A percentile compares a stretch with the other conserved stretches of the same genome.
phyloP scores from a whole-genome alignment of 1,284 basidiomycete genomes.

The Boletus hoseneyae region DNA sequence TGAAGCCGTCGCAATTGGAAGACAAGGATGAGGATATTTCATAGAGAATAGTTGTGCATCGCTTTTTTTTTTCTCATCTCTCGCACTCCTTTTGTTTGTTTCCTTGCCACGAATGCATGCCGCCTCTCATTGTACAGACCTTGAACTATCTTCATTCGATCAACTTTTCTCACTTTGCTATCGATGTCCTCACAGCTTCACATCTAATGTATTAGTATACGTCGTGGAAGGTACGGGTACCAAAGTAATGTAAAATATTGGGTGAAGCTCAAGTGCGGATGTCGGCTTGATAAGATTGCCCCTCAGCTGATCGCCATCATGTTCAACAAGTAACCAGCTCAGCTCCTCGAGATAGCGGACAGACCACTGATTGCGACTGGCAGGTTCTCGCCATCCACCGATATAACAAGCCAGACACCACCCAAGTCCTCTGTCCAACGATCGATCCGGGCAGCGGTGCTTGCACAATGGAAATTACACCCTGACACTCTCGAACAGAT shows the following conservation, averaged over 20 bases:
- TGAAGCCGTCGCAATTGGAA: constrained; percentile 93
- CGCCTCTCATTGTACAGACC: constrained; percentile 18
- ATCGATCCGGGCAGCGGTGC: constrained; percentile 76
- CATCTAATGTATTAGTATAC: constrained; percentile 40
- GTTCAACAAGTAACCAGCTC: constrained; percentile 32
- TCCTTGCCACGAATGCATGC: constrained; percentile 21
- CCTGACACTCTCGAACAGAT: constrained; percentile 83
- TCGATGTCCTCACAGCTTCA: constrained; percentile 31
- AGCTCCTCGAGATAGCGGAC: neutral
- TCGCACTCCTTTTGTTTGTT: constrained; percentile 15
- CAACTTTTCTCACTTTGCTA: constrained; percentile 29
- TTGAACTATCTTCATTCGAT: constrained; percentile 32
- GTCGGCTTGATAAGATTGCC: constrained; percentile 15
- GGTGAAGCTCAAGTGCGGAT: constrained; percentile 16
- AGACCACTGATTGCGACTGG: constrained; percentile 9
- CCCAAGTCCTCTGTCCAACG: constrained; percentile 95
- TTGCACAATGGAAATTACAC: constrained; percentile 84
- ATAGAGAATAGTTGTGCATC: constrained; percentile 27
- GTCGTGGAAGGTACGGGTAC: constrained; percentile 28
- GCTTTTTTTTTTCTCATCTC: constrained; percentile 1
- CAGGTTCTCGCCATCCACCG: constrained; percentile 84
- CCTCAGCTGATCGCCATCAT: constrained; percentile 26
- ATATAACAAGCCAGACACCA: constrained; percentile 91
- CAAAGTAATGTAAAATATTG: constrained; percentile 30
- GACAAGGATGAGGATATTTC: constrained; percentile 87